Conservation (phyloP, 305 asterid genomes). For the Fraxinus sp. region DNA sequence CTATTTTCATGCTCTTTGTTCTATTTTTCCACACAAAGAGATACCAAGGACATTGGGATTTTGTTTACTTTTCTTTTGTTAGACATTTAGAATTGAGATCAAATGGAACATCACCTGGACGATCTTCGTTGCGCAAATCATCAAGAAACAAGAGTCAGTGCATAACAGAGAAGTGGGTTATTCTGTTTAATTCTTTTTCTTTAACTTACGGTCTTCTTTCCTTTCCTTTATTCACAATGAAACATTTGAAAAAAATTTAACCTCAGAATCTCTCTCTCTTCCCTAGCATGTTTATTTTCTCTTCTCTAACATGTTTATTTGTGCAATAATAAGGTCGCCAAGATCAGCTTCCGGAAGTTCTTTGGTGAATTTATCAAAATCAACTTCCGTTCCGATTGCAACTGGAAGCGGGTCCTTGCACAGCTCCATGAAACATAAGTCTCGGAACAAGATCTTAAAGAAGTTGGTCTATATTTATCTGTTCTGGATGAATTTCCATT, state of each 20-base stretch:
- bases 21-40: constrained; percentile 16
- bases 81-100: constrained; percentile 54
- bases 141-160: constrained; percentile 47
- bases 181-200: constrained; percentile 23
- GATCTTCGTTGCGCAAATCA: constrained; percentile 37
- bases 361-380: constrained; percentile 27
- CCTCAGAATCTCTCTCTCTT: not conserved
- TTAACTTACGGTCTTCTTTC: constrained; percentile 18
- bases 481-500: constrained; percentile 13
- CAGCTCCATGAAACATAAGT: constrained; percentile 34
- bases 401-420: constrained; percentile 39
- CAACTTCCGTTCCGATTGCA: constrained; percentile 34
- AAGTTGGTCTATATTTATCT: constrained; percentile 48
- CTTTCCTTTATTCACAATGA: constrained; percentile 11
- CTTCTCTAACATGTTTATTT: constrained; percentile 27
- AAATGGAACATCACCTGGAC: constrained; percentile 35
- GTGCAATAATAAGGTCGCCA: constrained; percentile 43
- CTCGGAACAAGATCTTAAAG: constrained; percentile 44
- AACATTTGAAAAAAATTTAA: not conserved
- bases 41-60: not conserved
- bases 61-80: constrained; percentile 24
- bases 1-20: constrained; percentile 13
- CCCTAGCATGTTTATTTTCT: not conserved
- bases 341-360: constrained; percentile 34
- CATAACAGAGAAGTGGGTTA: constrained; percentile 48